phyloP scores from a whole-genome alignment of 805 yeast species.

The Myxozyma sirexii region DNA sequence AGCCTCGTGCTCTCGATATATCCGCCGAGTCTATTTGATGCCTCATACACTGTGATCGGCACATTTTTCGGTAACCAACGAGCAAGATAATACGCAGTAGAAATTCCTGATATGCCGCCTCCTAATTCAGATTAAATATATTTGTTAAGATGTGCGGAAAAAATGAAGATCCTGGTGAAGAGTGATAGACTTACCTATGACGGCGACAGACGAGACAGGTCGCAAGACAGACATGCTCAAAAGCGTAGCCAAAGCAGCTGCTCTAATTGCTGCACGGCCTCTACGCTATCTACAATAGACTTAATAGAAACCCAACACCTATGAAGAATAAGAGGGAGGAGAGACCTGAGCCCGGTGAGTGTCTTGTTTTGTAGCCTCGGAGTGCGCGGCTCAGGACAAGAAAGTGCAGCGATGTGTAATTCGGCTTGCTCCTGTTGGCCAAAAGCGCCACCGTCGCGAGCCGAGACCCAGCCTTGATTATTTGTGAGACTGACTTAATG shows the following conservation, averaged over 20 bases:
- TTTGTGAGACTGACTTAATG: no score
- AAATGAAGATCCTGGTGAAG: neutral
- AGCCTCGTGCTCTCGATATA: slow-evolving; percentile 57
- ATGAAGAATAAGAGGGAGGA: neutral
- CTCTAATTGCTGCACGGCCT: no score
- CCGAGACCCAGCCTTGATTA: slow-evolving; percentile 3
- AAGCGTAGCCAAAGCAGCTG: no score
- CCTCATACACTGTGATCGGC: slow-evolving; percentile 62
- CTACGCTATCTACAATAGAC: no score
- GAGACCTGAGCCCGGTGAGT: neutral
- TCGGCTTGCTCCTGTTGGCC: slow-evolving; percentile 6
- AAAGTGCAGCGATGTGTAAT: neutral
- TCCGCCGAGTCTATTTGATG: slow-evolving; percentile 66
- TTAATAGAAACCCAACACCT: neutral
- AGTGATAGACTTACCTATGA: slow-evolving; percentile 3
- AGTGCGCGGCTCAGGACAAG: slow-evolving; percentile 5
- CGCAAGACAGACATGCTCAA: slow-evolving; percentile 2
- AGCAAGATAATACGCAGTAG: slow-evolving; percentile 63
- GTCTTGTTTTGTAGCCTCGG: slow-evolving; percentile 8
- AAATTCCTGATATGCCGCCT: slow-evolving; percentile 84
- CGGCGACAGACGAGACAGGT: slow-evolving; percentile 12
- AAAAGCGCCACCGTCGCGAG: neutral
- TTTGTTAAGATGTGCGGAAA: neutral
- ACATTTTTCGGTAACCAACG: slow-evolving; percentile 33
- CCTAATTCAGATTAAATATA: slow-evolving; percentile 49